A percentile compares a stretch with the other conserved stretches of the same genome.
Conservation (phyloP, 805 yeast genomes). For the Candida pini region DNA sequence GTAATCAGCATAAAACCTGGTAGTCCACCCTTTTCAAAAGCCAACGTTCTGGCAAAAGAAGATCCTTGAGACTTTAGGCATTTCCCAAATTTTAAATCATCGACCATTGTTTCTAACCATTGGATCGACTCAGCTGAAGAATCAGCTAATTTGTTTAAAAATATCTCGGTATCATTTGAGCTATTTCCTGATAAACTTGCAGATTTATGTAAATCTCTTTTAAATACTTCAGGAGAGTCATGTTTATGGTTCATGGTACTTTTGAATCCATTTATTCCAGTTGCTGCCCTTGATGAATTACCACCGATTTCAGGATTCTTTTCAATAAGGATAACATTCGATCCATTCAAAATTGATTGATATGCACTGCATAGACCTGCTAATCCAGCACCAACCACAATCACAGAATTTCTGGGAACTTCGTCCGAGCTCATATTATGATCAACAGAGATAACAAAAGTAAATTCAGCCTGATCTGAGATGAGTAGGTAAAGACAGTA, state of each 20-base stretch:
- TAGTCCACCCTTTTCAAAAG: constrained; percentile 27
- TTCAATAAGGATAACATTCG: constrained; percentile 49
- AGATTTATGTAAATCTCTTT: constrained; percentile 56
- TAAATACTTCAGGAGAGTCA: constrained; percentile 57
- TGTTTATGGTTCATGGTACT: constrained; percentile 47
- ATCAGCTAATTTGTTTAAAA: constrained; percentile 38
- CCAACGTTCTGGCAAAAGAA: constrained; percentile 9
- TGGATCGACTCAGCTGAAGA: constrained; percentile 60
- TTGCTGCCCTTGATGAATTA: constrained; percentile 55
- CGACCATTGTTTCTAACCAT: constrained; percentile 64
- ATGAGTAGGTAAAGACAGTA: too few species aligned
- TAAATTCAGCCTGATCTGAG: too few species aligned
- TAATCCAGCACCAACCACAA: constrained; percentile 61
- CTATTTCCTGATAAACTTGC: constrained; percentile 37
- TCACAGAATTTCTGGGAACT: constrained; percentile 33
- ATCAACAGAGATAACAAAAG: too few species aligned
- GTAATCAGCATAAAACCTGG: constrained; percentile 60
- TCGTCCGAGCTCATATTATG: too few species aligned
- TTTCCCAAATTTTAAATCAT: constrained; percentile 40
- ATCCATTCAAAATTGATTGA: constrained; percentile 37
- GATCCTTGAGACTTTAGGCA: constrained; percentile 8
- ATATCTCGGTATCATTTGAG: constrained; percentile 37
- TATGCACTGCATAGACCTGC: constrained; percentile 62
- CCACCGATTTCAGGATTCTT: constrained; percentile 56
- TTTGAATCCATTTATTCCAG: constrained; percentile 63